Conservation (phyloP, 768 basidiomycete genomes). For the Psilocybe sp. region DNA sequence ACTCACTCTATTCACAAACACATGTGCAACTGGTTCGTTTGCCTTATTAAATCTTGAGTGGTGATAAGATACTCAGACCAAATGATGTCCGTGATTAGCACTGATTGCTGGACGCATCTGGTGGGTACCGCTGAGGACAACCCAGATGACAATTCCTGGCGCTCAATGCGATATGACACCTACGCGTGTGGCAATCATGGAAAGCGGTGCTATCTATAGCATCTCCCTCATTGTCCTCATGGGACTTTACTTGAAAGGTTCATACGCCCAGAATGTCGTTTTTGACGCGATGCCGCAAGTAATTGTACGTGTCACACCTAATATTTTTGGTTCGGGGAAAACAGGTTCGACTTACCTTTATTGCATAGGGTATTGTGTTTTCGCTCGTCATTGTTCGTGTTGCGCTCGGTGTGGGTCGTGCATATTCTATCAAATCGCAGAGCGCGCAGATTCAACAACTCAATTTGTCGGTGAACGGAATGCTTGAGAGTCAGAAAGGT, state of each 20-base stretch:
- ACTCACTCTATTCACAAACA: background rate
- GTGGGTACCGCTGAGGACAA: background rate
- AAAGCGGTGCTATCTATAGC: background rate
- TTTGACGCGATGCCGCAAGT: background rate
- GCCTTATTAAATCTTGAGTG: no score
- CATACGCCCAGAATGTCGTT: background rate
- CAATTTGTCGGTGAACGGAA: no score
- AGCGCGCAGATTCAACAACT: no score
- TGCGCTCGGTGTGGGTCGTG: background rate
- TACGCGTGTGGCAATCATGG: background rate
- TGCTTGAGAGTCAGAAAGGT: no score
- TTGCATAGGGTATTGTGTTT: background rate
- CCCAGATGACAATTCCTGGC: background rate
- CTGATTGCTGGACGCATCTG: background rate
- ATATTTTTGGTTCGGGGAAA: background rate
- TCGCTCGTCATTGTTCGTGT: constrained; percentile 1
- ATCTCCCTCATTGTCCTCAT: background rate
- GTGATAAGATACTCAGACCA: no score
- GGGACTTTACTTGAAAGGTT: background rate
- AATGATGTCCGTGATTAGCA: background rate
- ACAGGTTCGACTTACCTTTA: background rate
- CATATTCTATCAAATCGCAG: no score
- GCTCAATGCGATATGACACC: background rate
- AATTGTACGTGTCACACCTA: background rate
- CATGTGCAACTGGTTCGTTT: no score